Conservation (phyloP, 176 grass and related monocot species). For the Paspalum vaginatum region DNA sequence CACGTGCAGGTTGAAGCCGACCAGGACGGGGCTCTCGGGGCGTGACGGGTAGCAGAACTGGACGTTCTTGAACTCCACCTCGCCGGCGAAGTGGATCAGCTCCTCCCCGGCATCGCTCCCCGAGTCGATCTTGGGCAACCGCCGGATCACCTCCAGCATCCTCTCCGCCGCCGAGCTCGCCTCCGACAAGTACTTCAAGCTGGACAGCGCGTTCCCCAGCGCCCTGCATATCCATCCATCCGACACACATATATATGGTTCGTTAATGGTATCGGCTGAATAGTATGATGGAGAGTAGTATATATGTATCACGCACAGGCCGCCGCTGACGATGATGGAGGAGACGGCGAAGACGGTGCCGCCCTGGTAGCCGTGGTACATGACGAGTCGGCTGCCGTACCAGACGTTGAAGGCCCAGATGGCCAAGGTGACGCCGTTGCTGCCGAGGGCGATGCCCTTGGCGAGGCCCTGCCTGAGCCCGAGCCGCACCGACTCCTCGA, state of each 20-base stretch:
- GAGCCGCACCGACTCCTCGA: slow-evolving; percentile 66
- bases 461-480: slow-evolving; percentile 76
- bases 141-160: slow-evolving; percentile 58
- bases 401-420: slow-evolving; percentile 76
- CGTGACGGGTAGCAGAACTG: slow-evolving; percentile 80
- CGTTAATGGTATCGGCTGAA: no score
- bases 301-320: no score
- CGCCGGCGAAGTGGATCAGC: slow-evolving; percentile 52
- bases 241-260: no score
- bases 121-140: slow-evolving; percentile 86
- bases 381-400: slow-evolving; percentile 91
- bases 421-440: slow-evolving; percentile 78
- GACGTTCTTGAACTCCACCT: slow-evolving; percentile 71
- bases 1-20: slow-evolving; percentile 68
- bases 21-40: slow-evolving; percentile 64
- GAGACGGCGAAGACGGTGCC: slow-evolving; percentile 77
- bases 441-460: slow-evolving; percentile 81
- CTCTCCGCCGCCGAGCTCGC: slow-evolving; percentile 54
- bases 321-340: slow-evolving; percentile 58
- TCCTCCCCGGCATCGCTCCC: slow-evolving; percentile 59
- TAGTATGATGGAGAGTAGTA: no score
- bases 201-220: slow-evolving; percentile 55
- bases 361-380: slow-evolving; percentile 70
- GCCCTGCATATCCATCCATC: no score
- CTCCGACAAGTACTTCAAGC: slow-evolving; percentile 60